Evolutionary conservation across 148 eudicot species (phyloP).

Genomic region (Chenopodium berlandieri): DNA sequence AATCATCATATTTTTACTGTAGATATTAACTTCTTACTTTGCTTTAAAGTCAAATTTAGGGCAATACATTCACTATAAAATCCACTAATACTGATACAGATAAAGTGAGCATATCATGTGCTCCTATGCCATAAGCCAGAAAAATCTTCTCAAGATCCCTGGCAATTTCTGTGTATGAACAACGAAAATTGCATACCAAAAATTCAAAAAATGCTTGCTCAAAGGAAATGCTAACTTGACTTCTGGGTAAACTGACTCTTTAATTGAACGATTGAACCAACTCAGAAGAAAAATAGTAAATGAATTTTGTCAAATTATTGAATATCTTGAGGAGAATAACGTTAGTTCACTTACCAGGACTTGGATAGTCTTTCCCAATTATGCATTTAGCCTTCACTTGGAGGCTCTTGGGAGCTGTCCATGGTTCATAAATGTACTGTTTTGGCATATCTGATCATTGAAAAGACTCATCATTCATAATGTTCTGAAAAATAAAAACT

Average conservation of each 20-base stretch:
- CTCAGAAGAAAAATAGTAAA: background rate
- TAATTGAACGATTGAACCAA: no score
- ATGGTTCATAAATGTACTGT: slow-evolving; percentile 90
- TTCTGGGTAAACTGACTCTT: background rate
- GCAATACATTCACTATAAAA: no score
- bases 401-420: slow-evolving; percentile 84
- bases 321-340: background rate
- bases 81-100: no score
- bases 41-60: no score
- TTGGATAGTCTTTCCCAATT: slow-evolving; percentile 88
- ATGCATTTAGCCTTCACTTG: slow-evolving; percentile 83
- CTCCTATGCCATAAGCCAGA: no score
- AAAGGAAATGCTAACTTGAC: background rate
- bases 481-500: background rate
- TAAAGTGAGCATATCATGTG: no score
- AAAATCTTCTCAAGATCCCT: no score
- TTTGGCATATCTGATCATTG: slow-evolving; percentile 75
- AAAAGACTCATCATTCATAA: background rate
- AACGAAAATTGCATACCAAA: no score
- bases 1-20: no score
- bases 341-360: slow-evolving; percentile 49
- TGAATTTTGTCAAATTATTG: background rate
- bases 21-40: no score
- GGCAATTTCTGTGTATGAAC: no score
- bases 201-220: background rate